Conservation (phyloP, 2,329 filamentous ascomycete genomes). For the Cladophialophora exuberans region DNA sequence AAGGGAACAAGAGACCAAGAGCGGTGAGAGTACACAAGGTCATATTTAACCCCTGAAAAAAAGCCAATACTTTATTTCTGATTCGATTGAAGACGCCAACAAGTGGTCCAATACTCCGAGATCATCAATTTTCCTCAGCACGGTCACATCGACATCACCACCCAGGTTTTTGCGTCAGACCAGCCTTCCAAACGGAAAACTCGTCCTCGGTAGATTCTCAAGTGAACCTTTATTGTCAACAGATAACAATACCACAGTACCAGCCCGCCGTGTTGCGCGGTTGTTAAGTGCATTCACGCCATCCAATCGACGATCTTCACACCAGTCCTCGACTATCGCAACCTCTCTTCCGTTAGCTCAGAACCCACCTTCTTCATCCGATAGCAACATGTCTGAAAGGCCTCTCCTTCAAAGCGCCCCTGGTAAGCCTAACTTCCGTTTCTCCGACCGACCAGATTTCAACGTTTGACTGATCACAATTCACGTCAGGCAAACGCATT, state of each 20-base stretch:
- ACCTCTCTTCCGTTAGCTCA: too few relatives aligned
- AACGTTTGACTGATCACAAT: conserved; percentile 15
- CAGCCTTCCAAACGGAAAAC: conserved; percentile 18
- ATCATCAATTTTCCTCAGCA: neutral
- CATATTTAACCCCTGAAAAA: too few relatives aligned
- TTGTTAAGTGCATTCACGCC: too few relatives aligned
- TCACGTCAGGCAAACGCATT: conserved; percentile 83
- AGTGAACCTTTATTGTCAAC: neutral
- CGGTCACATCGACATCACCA: neutral
- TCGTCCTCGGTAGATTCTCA: conserved; percentile 9
- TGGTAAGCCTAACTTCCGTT: conserved; percentile 58
- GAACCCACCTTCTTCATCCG: neutral
- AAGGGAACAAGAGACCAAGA: too few relatives aligned
- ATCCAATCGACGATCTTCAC: too few relatives aligned
- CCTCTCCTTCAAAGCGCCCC: conserved; percentile 93
- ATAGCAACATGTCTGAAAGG: conserved; percentile 81
- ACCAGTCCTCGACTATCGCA: too few relatives aligned
- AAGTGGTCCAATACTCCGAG: neutral
- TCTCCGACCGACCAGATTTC: neutral
- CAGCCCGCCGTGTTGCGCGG: too few relatives aligned
- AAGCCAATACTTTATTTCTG: too few relatives aligned
- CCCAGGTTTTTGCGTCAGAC: neutral
- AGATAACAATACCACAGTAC: neutral
- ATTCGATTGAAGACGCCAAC: too few relatives aligned
- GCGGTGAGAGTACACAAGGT: too few relatives aligned